Evolutionary conservation across 257 asterid species (phyloP), one percentile per base, ranked within the genome.

Genomic region (Petunia axillaris): DNA sequence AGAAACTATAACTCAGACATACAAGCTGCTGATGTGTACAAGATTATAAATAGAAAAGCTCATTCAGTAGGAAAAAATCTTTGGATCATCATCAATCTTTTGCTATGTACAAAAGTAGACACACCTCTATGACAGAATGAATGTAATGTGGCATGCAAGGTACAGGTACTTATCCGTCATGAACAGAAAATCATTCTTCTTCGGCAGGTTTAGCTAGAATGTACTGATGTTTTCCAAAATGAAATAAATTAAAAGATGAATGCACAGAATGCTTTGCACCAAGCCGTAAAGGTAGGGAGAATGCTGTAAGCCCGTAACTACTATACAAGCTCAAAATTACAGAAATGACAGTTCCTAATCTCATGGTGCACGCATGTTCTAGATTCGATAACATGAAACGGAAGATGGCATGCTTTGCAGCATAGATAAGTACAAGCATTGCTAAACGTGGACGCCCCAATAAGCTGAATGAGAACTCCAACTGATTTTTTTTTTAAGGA

Each of bases 341-440:
- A 4, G 55, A 67, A 41, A 67, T 67, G 39, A n/a, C 76, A 43
- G 55, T 67, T n/a, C 76, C 2, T 43, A 67, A 67, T 43, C 39
- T 67, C 76, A 67, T 67, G 54, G 54, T 67, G 76, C 55, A 67
- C 4, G 1, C 43, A 11, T 67, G 76, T 43, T 43, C 55, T 41
- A 41, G 55, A 67, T 8, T 67, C 8, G 55, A 67, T 41, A 3
- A 67, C 8, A 43, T 43, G 54, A 8, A 66, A 66, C 75, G 41
- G 55, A 67, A 5, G 0, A 9, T 3, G 48, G 50, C 6, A 39
- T 2, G 1, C 6, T 39, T 3, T 67, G 8, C 76, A 67, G 54
- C 76, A 67, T 41, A 41, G 41, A 67, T 9, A 38, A 64, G 9
- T 43, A 66, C 25, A 25, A 25, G 25, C 25, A 25, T 25, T 40